Base-by-base conservation (phyloP, 1,284 basidiomycete genomes). In the Mycena sp. region DNA sequence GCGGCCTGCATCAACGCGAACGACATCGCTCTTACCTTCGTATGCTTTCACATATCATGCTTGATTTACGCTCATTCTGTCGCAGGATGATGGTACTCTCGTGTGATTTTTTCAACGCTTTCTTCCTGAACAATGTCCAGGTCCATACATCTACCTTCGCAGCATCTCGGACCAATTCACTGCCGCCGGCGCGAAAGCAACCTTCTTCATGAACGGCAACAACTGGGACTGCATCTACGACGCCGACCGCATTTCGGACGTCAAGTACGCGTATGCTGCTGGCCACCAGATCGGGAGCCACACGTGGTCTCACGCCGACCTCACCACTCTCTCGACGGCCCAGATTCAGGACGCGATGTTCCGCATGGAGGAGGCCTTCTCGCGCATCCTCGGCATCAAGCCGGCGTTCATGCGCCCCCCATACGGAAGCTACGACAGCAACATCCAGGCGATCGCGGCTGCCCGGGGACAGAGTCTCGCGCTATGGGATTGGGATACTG, bases 151-250 rank as follows among this genome's bases (percentile, higher is more conserved):
- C 18, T 56, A 56, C 34, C 55, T 56, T 5, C 55, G 55, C 30
- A 56, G 34, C 30, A 56, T 56, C 55, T 56, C 55, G 4, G 55
- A 56, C 18, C 30, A 56, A 37, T 56, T 56, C 30, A 56, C 34
- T 6, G 55, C 55, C 1, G 55, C 55, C 14, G 18, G 34, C 1
- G 30, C 55, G 13, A 37, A 56, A 18, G 55, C 55, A 8, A 56
- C 55, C 4, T 56, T 56, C 14, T 56, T 56, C 55, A 30, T 56
- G 22, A 56, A 56, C 18, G 55, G 55, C 10, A 56, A 56, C 55
- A 56, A 56, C 55, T 56, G 34, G 34, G 55, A 37, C 16, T 56
- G 55, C 55, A 56, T 56, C 11, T 56, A 56, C 54, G 20, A 30
- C 54, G 4, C 30, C 54, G 34, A 56, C 30, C 54, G 54, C 16